Base-by-base conservation (phyloP, 495 filamentous ascomycete species). In the Tuber magnatum region DNA sequence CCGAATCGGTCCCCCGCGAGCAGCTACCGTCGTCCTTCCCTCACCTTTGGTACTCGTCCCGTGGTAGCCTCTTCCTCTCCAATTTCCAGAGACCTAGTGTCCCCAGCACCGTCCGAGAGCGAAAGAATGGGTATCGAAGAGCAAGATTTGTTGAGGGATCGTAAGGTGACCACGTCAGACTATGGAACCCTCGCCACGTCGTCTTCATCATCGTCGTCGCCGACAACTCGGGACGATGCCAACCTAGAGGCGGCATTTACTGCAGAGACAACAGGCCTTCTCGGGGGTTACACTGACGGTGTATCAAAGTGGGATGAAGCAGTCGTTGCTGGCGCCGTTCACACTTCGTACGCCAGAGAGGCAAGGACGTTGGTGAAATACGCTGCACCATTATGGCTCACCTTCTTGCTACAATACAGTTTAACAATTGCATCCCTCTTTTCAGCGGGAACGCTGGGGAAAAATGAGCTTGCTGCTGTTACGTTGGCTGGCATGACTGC, bases 281-380 rank as follows among this genome's bases (percentile, higher is more conserved):
- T 92, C 32, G 83, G 81, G 44, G 74, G 82, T 68, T 73, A 79
- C 24, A 20, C 43, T 28, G 24, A 56, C 3, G 35, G 70, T 24
- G n/a, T 68, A 69, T 83, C 87, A 69, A 90, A 92, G 84, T 97
- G 93, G 93, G 91, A 93, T 73, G 90, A 91, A 51, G 92, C 92
- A 2, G 92, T 94, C 18, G 85, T 87, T 0, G 87, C 88, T 5
- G 92, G 92, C 12, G 85, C 87, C 75, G 92, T 96, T 76, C 89
- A 91, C 71, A 97, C 93, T 4, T 93, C 92, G 0, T 96, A 93
- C 92, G 89, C 89, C 79, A 88, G 92, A 75, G 93, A 97, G 85
- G 87, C 90, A 1, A 89, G 91, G 82, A 91, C 92, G 0, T 85
- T 94, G 32, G 73, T 75, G 2, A 85, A 84, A 79, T 91, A 90